Base-by-base conservation (phyloP, 768 basidiomycete species). In the Pleurotus ostreatus region DNA sequence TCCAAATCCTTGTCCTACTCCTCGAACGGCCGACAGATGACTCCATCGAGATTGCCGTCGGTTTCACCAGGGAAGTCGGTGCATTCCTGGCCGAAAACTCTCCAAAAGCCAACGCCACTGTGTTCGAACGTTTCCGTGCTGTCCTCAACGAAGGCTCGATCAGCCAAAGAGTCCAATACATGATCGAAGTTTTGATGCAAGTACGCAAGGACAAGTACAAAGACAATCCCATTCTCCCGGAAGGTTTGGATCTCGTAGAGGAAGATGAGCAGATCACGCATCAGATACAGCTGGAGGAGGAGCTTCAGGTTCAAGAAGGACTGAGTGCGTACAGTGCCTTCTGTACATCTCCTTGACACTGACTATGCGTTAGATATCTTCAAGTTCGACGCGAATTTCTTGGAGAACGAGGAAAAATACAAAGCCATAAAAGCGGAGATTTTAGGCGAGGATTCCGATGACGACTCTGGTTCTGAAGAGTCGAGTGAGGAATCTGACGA, bases 141-240 rank as follows among this genome's bases (percentile, higher is more conserved):
- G 94, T 98, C 7, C 76, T 99, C 34, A 97, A 98, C 70, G 97
- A 98, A 70, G 94, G 94, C 22, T 76, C 81, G 44, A 96, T 99
- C 70, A 94, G 92, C 65, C 94, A 98, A 63, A 85, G 97, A 62
- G 92, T 96, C 25, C 97, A 98, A 68, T 99, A 98, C 73, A 98
- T 98, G 97, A 93, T 99, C 62, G 97, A 98, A 73, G 97, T 98
- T 2, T 79, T 98, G 46, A 98, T 99, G 92, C 97, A 98, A 72
- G 92, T 97, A 6, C 81, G 97, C 62, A 98, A 97, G 76, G 97
- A 99, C 78, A 95, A 94, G 72, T 98, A 92, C 79, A 98, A 98
- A 79, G 97, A 98, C 67, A 98, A 99, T 69, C 95, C 95, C 15
- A 85, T 94, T 60, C 69, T 98, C 40, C 87, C 92, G 2, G 97